Evolutionary conservation across 2,329 filamentous ascomycete species (phyloP), one percentile per base, ranked within the genome.

Genomic region (Remersonia thermophila): DNA sequence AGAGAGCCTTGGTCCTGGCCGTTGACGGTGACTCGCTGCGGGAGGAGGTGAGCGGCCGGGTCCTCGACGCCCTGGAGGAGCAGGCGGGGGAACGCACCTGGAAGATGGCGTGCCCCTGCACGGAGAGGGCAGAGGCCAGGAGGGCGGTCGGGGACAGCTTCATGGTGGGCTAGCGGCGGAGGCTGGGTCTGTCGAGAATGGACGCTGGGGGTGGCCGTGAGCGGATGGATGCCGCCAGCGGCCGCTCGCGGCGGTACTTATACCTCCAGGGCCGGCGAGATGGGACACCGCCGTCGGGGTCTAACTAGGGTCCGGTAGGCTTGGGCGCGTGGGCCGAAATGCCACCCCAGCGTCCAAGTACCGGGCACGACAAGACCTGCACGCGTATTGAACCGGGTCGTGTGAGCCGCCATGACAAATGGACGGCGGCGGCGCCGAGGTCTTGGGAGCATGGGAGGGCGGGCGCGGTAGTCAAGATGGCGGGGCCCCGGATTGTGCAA

Each of bases 21-120:
- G 43, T 69, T 64, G 46, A 69, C 60, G 36, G 63, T 67, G 26
- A 70, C 44, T 55, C 59, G 58, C 58, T 62, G 27, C 11, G 5
- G 9, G 20, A 5, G 20, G 20, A 9, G 20, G 20, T 23, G 5
- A 23, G 20, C 20, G 9, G 9, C 20, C n/a, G n/a, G n/a, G n/a
- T n/a, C n/a, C 9, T 23, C 9, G 20, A 23, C 5, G 20, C 9
- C 9, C 20, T 6, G 5, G 5, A 23, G 5, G 20, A 23, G 5
- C 5, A 23, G 5, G 20, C 9, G 20, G 20, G 20, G 20, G 20
- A 23, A 38, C 52, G 33, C 47, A 61, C 60, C 47, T 64, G 61
- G 49, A 64, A 62, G 52, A 64, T 63, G 45, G 51, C 49, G 42
- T 64, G 60, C 29, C 55, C 60, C 45, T 63, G 54, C 11, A 55